These are phyloP conservation scores for Cladosporium phlei DNA, from an alignment of 2,329 filamentous ascomycete species.

Conservation along the genomic window DNA sequence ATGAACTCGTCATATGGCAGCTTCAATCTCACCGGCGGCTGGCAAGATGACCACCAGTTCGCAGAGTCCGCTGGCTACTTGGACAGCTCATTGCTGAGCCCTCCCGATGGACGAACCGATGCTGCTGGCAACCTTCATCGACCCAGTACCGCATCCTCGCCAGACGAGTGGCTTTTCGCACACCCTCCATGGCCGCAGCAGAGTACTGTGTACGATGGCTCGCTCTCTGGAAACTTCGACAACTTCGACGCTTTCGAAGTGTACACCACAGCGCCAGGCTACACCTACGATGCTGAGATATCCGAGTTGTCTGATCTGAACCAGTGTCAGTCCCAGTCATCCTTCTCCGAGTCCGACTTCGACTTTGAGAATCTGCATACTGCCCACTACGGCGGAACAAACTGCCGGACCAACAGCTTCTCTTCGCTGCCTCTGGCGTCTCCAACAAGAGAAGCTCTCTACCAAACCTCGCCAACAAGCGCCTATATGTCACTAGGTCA, in stretches of 20 bases:
- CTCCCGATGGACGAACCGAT: constrained; percentile 9
- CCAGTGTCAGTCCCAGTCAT: constrained; percentile 1
- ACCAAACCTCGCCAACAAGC: neutral
- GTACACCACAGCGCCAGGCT: neutral
- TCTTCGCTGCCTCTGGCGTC: neutral
- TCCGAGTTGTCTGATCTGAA: constrained; percentile 1
- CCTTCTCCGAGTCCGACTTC: constrained; percentile 2
- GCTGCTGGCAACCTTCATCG: neutral
- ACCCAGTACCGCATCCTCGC: neutral
- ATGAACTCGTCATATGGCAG: constrained; percentile 15
- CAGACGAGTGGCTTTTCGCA: constrained; percentile 1
- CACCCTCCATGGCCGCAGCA: constrained; percentile 3
- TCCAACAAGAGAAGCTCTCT: neutral
- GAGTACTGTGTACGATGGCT: neutral
- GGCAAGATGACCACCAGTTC: neutral
- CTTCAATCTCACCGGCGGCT: constrained; percentile 6
- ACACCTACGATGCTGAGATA: neutral
- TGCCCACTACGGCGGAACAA: neutral
- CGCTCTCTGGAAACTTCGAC: neutral
- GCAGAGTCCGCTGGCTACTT: neutral
- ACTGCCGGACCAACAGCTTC: neutral
- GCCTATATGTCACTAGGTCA: no score
- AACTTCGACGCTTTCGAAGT: neutral
- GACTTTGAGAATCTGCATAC: neutral
- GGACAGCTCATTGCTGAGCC: neutral